These are phyloP conservation scores for Dovyalis caffra DNA, from an alignment of 345 rosid species.

Conservation along the genomic window DNA sequence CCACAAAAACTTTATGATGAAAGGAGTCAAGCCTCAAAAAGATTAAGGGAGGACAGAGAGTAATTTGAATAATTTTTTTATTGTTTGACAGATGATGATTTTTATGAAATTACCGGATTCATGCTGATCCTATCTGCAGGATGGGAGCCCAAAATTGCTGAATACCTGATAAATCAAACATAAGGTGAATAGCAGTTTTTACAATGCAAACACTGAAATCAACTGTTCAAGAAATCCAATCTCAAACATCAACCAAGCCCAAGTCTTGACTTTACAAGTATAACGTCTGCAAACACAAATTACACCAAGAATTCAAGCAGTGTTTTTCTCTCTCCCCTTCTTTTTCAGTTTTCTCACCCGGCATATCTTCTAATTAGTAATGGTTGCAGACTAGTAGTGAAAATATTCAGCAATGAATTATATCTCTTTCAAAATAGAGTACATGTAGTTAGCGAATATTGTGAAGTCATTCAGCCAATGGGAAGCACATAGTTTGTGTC, in stretches of 20 bases:
- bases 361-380: not conserved
- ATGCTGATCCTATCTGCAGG: slow-evolving; percentile 46
- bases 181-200: too few relatives aligned
- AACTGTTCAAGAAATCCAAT: not conserved
- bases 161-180: slow-evolving; percentile 58
- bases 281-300: not conserved
- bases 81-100: not conserved
- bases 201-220: not conserved
- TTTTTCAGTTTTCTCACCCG: not conserved
- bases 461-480: not conserved
- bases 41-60: too few relatives aligned
- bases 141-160: slow-evolving; percentile 79
- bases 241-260: not conserved
- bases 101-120: slow-evolving; percentile 51
- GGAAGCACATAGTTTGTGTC: too few relatives aligned
- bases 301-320: not conserved
- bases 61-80: not conserved
- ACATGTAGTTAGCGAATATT: not conserved
- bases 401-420: not conserved
- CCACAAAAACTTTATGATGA: too few relatives aligned
- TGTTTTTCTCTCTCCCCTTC: not conserved
- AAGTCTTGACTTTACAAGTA: not conserved
- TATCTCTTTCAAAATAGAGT: not conserved
- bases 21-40: not conserved
- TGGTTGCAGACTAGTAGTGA: not conserved